A percentile compares a stretch with the other conserved stretches of the same genome.
Evolutionary conservation across 2,329 filamentous ascomycete species (phyloP).

Genomic region (Stromatinia cepivora): DNA sequence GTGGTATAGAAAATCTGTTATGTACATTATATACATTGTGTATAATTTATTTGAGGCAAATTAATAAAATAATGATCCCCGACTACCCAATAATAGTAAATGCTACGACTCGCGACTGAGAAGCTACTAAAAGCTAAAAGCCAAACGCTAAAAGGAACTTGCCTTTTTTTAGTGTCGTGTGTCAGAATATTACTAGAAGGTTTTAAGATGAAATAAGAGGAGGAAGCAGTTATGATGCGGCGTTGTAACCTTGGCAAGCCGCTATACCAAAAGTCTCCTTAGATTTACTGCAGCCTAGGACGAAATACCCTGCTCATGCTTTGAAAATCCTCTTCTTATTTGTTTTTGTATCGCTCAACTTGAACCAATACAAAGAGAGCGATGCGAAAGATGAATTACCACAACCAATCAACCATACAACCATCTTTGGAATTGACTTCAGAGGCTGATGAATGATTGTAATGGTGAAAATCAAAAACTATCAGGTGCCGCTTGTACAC

Average conservation of each 20-base stretch:
- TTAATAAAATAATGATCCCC: background rate
- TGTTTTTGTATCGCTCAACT: constrained; percentile 13
- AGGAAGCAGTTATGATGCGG: constrained; percentile 20
- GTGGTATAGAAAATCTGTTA: background rate
- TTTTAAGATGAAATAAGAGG: background rate
- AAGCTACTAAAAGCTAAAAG: background rate
- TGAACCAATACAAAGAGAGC: constrained; percentile 5
- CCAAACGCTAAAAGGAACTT: constrained; percentile 4
- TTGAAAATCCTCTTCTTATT: background rate
- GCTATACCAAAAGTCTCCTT: constrained; percentile 6
- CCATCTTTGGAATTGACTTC: background rate
- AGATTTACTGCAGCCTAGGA: constrained; percentile 22
- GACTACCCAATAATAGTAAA: background rate
- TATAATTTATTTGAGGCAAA: background rate
- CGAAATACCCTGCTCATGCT: constrained; percentile 13
- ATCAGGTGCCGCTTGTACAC: constrained; percentile 26
- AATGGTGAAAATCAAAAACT: constrained; percentile 5
- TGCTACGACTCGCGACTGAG: background rate
- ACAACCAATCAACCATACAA: background rate
- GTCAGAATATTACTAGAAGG: constrained; percentile 24
- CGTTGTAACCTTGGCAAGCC: constrained; percentile 18
- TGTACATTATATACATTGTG: background rate
- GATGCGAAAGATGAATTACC: background rate
- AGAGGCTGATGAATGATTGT: constrained; percentile 14
- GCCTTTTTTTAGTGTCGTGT: constrained; percentile 17